phyloP scores from a whole-genome alignment of 1,284 basidiomycete species.

The Papiliotrema laurentii region DNA sequence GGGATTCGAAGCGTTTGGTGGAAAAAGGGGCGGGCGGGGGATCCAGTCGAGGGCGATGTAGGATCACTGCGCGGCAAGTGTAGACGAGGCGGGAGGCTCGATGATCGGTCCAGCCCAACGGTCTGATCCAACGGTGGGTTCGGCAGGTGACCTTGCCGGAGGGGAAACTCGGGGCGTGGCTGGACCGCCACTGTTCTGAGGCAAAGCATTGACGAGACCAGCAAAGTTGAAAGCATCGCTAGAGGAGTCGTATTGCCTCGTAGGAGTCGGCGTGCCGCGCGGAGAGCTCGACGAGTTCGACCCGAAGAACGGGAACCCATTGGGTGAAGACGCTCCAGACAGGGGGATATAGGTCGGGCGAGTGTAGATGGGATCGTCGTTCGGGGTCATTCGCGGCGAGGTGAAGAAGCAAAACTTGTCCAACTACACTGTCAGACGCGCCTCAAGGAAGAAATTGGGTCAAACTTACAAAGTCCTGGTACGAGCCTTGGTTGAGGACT shows the following conservation, averaged over 20 bases:
- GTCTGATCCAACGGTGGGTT: too few species aligned
- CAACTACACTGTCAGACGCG: conserved; percentile 23
- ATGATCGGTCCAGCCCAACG: too few species aligned
- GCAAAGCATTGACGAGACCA: too few species aligned
- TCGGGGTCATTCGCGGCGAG: conserved; percentile 30
- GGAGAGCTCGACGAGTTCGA: conserved; percentile 19
- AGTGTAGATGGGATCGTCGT: conserved; percentile 16
- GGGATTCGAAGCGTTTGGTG: too few species aligned
- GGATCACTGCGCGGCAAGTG: too few species aligned
- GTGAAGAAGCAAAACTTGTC: conserved; percentile 49
- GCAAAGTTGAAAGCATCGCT: conserved; percentile 26
- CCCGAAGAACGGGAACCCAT: conserved; percentile 32
- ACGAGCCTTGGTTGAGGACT: conserved; percentile 24
- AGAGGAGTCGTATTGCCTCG: conserved; percentile 20
- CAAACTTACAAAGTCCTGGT: conserved; percentile 44
- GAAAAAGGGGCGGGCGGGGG: too few species aligned
- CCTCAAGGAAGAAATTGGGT: background rate
- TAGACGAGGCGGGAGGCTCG: too few species aligned
- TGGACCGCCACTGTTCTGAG: background rate
- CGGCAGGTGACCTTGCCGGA: background rate
- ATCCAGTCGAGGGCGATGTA: too few species aligned
- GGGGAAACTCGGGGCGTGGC: background rate
- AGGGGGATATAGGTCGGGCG: conserved; percentile 19
- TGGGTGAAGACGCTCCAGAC: conserved; percentile 24
- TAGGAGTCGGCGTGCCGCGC: conserved; percentile 15